Base-by-base conservation (phyloP, 2,329 filamentous ascomycete species). In the Knoxdaviesia capensis region DNA sequence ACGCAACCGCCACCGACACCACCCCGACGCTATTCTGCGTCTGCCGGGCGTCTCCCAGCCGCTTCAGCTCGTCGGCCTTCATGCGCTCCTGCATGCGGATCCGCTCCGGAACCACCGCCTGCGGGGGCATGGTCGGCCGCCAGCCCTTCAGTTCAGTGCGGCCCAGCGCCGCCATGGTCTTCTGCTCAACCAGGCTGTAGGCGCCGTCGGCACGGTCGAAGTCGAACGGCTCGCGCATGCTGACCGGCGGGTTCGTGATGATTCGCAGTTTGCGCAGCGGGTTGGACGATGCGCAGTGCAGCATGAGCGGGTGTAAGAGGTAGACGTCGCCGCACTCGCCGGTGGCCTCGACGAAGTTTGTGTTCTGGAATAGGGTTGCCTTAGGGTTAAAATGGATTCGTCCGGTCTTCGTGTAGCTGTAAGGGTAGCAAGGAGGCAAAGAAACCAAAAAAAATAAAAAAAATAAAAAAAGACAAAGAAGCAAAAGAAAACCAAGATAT, bases 221-320 rank as follows among this genome's bases (percentile, higher is more conserved):
- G 8, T 46, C 40, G 41, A 50, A 48, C 7, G 45, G 47, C 52
- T 67, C 58, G 36, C 53, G 61, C 3, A 75, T 51, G 20, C 56
- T 60, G 6, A 75, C 64, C 0, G 69, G 51, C 7, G 52, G 52
- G 41, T 54, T 54, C 8, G 52, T 53, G 39, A 53, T 53, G 46
- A 53, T 49, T 28, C 52, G 47, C 9, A 49, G 38, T 37, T 48
- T 45, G 11, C 53, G 50, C 7, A 49, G 47, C 10, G 47, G 47
- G 42, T 55, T 55, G 48, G 20, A 62, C 50, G 35, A 66, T 4
- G 68, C 65, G 35, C 62, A 65, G 52, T 77, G 71, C 54, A 74
- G 52, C 69, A 75, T 76, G 11, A 76, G 54, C 36, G 71, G 71
- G 51, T 77, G 71, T 51, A 76, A 50, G 10, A 77, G 54, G 47